Base-by-base conservation (phyloP, 2,329 filamentous ascomycete genomes). In the Hypoxylon sp. region DNA sequence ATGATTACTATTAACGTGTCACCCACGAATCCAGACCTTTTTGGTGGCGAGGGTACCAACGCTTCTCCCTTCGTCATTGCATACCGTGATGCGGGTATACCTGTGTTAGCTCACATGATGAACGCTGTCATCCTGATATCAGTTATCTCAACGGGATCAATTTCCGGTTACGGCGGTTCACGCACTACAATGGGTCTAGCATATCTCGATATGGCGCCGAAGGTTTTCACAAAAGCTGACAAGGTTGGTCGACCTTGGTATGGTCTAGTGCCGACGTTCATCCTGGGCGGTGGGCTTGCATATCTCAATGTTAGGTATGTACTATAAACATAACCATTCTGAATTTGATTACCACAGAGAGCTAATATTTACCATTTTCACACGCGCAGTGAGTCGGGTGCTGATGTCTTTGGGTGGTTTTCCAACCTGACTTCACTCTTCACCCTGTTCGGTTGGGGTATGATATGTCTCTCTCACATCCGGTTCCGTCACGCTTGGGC, bases 71-170 rank as follows among this genome's bases (percentile, higher is more conserved):
- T 84, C 63, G 81, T 83, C 61, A 80, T 85, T 51, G 82, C 82
- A 19, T 84, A 82, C 55, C 75, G 77, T 6, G 77, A 83, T 33
- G 79, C 81, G 0, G 79, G 80, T 0, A 72, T 84, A 3, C 70
- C 71, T 10, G 77, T 77, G 2, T 70, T 83, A 11, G 82, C 84
- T 0, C 81, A 84, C 63, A 81, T 84, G 57, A 84, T 85, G 78
- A 85, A 85, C 65, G 83, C 81, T 1, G 78, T 84, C 62, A 83
- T 85, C 63, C 80, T 85, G 44, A 79, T 85, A 42, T 83, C 80
- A 0, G 84, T 85, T 3, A 62, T 84, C 51, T 83, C 81, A 0
- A 82, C 81, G 0, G 83, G 83, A 4, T 82, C 77, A 54, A 82
- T 82, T 60, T 81, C 79, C 2, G 80, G 75, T 14, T 85, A 84